phyloP scores from a whole-genome alignment of 179 eudicot genomes.

The Camellia oleifera region DNA sequence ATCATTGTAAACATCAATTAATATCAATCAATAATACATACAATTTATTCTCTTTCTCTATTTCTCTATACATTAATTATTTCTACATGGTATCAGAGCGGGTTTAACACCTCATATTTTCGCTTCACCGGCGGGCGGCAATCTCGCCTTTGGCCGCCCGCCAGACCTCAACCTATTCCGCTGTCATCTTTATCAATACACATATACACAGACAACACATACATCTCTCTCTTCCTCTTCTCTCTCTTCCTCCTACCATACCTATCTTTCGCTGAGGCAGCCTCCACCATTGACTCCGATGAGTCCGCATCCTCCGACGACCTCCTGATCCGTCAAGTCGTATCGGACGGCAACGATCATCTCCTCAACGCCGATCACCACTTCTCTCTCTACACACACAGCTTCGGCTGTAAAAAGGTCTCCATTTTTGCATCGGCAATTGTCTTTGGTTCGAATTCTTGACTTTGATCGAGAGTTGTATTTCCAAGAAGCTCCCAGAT shows the following conservation, averaged over 20 bases:
- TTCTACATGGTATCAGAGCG: no score
- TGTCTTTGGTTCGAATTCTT: constrained; percentile 1
- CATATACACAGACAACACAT: no score
- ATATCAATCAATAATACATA: no score
- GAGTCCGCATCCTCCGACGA: constrained; percentile 28
- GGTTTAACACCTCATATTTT: no score
- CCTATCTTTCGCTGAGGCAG: constrained; percentile 14
- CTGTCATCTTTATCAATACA: no score
- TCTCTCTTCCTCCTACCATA: constrained; percentile 22
- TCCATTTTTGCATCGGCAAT: neutral
- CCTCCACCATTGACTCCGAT: constrained; percentile 13
- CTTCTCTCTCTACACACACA: constrained; percentile 19
- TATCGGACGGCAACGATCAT: constrained; percentile 27
- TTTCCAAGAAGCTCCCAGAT: constrained; percentile 9
- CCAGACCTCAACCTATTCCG: no score
- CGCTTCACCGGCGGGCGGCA: no score
- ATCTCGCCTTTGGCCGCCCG: no score
- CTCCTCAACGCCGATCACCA: constrained; percentile 65
- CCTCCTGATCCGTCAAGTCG: constrained; percentile 65
- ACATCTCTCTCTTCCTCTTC: constrained; percentile 14
- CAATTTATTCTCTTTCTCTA: no score
- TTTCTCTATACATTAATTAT: no score
- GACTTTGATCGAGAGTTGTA: constrained; percentile 7
- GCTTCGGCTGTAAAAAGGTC: neutral
- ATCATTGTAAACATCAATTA: no score